A percentile compares a stretch with the other conserved stretches of the same genome.
These are phyloP conservation scores for Recurvomyces mirabilis DNA, from an alignment of 495 filamentous ascomycete genomes.

Conservation along the genomic window DNA sequence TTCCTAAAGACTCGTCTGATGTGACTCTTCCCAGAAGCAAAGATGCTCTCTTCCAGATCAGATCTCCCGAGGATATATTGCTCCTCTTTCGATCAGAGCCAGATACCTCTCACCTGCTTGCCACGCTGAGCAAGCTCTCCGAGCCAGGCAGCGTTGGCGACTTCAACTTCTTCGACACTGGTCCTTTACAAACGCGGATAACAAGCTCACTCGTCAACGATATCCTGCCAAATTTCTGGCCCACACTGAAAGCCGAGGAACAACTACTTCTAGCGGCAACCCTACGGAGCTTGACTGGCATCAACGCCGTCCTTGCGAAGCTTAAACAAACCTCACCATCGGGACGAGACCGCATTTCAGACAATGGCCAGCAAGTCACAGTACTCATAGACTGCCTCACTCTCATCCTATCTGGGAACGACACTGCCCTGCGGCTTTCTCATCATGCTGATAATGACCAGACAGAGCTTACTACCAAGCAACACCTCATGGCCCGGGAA, in stretches of 20 bases:
- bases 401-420: too few species aligned
- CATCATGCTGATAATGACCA: too few species aligned
- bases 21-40: too few species aligned
- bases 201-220: conserved; percentile 55
- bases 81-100: conserved; percentile 63
- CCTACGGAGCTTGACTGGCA: conserved; percentile 54
- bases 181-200: conserved; percentile 56
- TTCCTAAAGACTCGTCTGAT: too few species aligned
- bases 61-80: too few species aligned
- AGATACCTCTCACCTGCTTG: conserved; percentile 43
- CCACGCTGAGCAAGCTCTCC: conserved; percentile 44
- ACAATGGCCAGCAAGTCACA: too few species aligned
- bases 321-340: background rate
- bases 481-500: too few species aligned
- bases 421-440: too few species aligned
- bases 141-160: conserved; percentile 19
- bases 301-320: conserved; percentile 15
- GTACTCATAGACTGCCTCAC: too few species aligned
- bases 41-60: too few species aligned
- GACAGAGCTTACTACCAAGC: too few species aligned
- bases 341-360: background rate
- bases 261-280: conserved; percentile 47
- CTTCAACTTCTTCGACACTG: conserved; percentile 53
- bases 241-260: conserved; percentile 15
- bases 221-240: conserved; percentile 70